A percentile compares a stretch with the other conserved stretches of the same genome.
phyloP scores from a whole-genome alignment of 305 asterid species.

The Solanum hybrid region DNA sequence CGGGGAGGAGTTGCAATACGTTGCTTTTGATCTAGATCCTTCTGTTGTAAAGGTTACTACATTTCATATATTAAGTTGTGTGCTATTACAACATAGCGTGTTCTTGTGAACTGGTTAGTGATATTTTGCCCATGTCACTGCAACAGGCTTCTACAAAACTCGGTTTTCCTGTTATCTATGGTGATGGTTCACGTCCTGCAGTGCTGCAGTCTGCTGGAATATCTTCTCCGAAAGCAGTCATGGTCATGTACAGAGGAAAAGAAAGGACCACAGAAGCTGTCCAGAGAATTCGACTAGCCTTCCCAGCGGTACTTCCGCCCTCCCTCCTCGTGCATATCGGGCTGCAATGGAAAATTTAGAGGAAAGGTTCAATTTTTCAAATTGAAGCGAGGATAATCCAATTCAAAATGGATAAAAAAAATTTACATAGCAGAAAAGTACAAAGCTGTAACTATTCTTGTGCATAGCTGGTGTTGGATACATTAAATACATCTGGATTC shows the following conservation, averaged over 20 bases:
- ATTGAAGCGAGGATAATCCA: neutral
- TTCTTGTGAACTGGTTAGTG: neutral
- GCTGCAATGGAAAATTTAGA: neutral
- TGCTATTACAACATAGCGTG: neutral
- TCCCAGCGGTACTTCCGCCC: constrained; percentile 55
- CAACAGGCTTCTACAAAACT: constrained; percentile 74
- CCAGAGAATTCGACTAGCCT: constrained; percentile 81
- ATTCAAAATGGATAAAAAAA: neutral
- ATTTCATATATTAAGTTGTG: constrained; percentile 6
- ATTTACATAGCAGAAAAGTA: neutral
- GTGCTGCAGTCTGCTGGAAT: constrained; percentile 96
- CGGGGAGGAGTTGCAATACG: constrained; percentile 58
- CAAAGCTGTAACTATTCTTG: neutral
- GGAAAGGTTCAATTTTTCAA: neutral
- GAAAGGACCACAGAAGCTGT: constrained; percentile 69
- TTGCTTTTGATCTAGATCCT: constrained; percentile 91
- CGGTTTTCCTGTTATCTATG: constrained; percentile 87
- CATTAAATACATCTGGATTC: neutral
- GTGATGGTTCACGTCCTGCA: constrained; percentile 94
- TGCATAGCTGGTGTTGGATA: neutral
- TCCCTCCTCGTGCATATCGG: neutral
- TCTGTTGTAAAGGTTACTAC: constrained; percentile 73
- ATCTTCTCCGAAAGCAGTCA: constrained; percentile 81
- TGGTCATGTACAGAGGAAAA: constrained; percentile 88
- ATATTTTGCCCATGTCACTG: constrained; percentile 7